Percentiles rank a stretch among this genome's conserved stretches.
Conservation (phyloP, 1,139 yeast genomes). For the Protomyces inundatus region DNA sequence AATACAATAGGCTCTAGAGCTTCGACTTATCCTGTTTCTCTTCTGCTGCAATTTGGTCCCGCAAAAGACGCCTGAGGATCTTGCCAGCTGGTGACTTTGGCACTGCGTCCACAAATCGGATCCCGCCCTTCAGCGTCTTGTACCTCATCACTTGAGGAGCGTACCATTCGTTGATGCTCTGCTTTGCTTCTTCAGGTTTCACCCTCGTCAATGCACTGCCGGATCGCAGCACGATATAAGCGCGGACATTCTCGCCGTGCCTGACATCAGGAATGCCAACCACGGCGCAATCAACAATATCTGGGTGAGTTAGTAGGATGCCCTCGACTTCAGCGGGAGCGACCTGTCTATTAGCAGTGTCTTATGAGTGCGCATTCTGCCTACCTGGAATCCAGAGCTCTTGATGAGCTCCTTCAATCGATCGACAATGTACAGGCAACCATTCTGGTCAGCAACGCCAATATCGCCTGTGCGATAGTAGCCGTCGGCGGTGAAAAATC, state of each 20-base stretch:
- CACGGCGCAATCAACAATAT: conserved; percentile 40
- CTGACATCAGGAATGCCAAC: conserved; percentile 38
- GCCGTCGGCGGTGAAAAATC: conserved; percentile 54
- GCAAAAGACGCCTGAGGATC: conserved; percentile 39
- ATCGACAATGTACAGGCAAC: conserved; percentile 54
- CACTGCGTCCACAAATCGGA: conserved; percentile 38
- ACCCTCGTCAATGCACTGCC: conserved; percentile 27
- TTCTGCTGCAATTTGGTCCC: conserved; percentile 24
- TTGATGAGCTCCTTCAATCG: conserved; percentile 67
- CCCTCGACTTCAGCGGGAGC: conserved; percentile 77
- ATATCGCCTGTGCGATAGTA: conserved; percentile 81
- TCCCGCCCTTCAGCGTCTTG: conserved; percentile 43
- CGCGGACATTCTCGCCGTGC: conserved; percentile 41
- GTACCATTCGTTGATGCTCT: conserved; percentile 35
- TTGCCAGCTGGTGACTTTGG: conserved; percentile 43
- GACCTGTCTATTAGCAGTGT: conserved; percentile 38
- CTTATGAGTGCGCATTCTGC: too few species aligned
- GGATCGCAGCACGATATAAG: conserved; percentile 37
- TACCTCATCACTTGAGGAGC: conserved; percentile 38
- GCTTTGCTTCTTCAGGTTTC: conserved; percentile 36
- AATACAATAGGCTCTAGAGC: too few species aligned
- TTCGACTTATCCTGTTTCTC: too few species aligned
- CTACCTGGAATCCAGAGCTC: conserved; percentile 59
- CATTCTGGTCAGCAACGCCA: conserved; percentile 48
- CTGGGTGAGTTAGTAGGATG: conserved; percentile 47